Base-by-base conservation (phyloP, 1,284 basidiomycete genomes). In the Earliella scabrosa region DNA sequence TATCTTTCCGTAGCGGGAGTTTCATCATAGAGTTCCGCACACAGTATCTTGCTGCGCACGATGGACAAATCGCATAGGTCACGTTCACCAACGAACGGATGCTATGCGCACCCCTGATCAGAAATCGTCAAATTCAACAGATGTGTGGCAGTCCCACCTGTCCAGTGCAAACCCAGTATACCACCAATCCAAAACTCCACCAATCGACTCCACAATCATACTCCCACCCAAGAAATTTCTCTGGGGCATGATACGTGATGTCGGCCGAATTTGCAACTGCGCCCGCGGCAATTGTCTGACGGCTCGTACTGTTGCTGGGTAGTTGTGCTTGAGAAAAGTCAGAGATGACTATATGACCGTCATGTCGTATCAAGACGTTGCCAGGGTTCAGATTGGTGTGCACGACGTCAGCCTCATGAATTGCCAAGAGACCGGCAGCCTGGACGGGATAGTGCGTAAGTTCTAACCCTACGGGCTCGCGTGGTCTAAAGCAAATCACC, bases 201-300 rank as follows among this genome's bases (percentile, higher is more conserved):
- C 86, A 88, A 68, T 95, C 93, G n/a, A 90, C 89, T 11, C 85
- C 80, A 58, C 82, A 85, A 48, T 87, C 85, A 66, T 92, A 89
- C 11, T 82, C 76, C 77, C 88, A 84, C 0, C 88, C 85, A 27
- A 90, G 77, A 23, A 93, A 75, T 3, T 91, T 76, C 64, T 92
- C 89, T 0, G 90, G 89, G 2, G 89, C 88, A 20, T 85, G 77
- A 64, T 89, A 91, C 55, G 84, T 81, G 41, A 71, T 40, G 2
- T 50, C 35, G 3, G 45, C 44, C 26, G 21, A 7, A 14, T n/a
- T 13, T 5, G 11, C 11, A 4, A 10, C 39, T 26, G 10, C 1
- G 10, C 24, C 21, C 9, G 36, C n/a, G 10, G 6, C 21, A 2
- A 16, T 16, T 39, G 18, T n/a, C n/a, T n/a, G n/a, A n/a, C n/a